Base-by-base conservation (phyloP, 345 rosid species). In the Clausena lansium region DNA sequence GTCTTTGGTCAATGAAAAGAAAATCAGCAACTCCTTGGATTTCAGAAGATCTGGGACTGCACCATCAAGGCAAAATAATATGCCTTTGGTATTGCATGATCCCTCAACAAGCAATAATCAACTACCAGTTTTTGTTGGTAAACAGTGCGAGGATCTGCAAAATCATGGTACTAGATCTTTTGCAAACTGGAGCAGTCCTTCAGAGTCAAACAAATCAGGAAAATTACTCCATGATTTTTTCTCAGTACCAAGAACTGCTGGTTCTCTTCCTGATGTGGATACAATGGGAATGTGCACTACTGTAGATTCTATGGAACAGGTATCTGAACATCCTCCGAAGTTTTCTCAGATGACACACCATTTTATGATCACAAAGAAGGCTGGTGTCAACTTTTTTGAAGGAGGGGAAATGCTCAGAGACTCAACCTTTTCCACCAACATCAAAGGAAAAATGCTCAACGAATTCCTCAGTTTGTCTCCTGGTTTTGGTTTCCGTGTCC, bases 381-480 rank as follows among this genome's bases (percentile, higher is more conserved):
- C 82, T 79, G 88, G 74, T 57, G 73, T 79, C 50, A 83, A 83
- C 77, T 76, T 83, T 70, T 79, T 85, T 3, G 83, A 80, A 81
- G 83, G 84, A 80, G 84, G 83, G 66, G 83, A 84, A 83, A 45
- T 78, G 54, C 71, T 85, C 32, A 76, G 78, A 66, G 91, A 85
- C 52, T 77, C 91, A 0, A 75, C 81, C 6, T 80, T 82, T 74
- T 74, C 86, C 13, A 39, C 87, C 79, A 86, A 86, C 50, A 79
- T 84, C 22, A 86, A 89, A 78, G 88, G 87, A 39, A 87, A 86
- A 67, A 30, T 81, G 32, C 81, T 85, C 76, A 77, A 79, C 76
- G 88, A 80, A 32, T 77, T 89, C 80, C 83, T 89, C 75, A 77
- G 85, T 74, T 77, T 83, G 63, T 81, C 92, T 81, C 89, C 90